phyloP scores from a whole-genome alignment of 2,329 filamentous ascomycete genomes.

The Talaromyces rugulosus region DNA sequence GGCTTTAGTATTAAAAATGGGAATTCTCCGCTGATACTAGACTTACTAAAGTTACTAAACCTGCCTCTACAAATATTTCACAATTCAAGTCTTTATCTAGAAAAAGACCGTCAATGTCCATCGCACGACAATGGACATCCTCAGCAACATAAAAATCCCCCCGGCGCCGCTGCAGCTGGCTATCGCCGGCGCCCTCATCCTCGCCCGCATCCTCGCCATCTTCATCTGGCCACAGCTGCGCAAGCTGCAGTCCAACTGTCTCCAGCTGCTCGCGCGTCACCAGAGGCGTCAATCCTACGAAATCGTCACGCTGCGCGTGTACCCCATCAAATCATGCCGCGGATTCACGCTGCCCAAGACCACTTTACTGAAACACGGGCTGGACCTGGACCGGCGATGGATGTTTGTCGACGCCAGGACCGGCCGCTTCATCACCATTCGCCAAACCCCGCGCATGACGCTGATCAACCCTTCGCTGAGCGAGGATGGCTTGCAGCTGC shows the following conservation, averaged over 20 bases:
- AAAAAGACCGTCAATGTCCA: not conserved
- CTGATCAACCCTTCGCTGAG: conserved; percentile 55
- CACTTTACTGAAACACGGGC: conserved; percentile 51
- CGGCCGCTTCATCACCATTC: conserved; percentile 59
- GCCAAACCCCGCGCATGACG: conserved; percentile 58
- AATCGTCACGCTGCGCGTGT: conserved; percentile 48
- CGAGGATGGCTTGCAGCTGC: conserved; percentile 41
- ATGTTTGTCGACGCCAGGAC: conserved; percentile 58
- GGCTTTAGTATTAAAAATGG: not conserved
- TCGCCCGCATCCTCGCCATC: conserved; percentile 2
- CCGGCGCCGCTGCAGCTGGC: not conserved
- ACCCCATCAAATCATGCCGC: conserved; percentile 65
- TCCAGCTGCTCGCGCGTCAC: not conserved
- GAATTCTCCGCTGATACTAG: not conserved
- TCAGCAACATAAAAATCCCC: not conserved
- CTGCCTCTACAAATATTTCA: not conserved
- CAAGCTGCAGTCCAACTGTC: not conserved
- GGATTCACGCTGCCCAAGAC: conserved; percentile 54
- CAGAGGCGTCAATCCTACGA: conserved; percentile 15
- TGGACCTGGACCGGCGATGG: conserved; percentile 62
- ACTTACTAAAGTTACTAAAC: not conserved
- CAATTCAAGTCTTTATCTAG: too few relatives aligned
- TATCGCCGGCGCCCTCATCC: conserved; percentile 1
- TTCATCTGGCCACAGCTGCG: conserved; percentile 5
- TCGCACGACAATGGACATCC: not conserved